phyloP scores from a whole-genome alignment of 768 basidiomycete genomes.

The Mycena galericulata region DNA sequence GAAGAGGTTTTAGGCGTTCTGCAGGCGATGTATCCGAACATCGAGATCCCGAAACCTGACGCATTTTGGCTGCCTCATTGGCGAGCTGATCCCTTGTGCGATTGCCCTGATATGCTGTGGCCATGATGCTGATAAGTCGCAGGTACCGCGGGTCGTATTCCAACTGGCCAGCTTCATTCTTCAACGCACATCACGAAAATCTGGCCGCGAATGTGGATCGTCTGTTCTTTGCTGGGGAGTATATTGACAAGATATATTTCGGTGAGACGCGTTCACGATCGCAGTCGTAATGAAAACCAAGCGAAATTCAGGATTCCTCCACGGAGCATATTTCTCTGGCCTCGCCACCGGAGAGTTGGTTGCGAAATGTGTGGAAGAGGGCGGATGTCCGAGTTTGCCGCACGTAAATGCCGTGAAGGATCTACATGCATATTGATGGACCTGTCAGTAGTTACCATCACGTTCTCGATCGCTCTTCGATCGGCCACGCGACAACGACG shows the following conservation, averaged over 20 bases:
- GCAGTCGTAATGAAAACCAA: background rate
- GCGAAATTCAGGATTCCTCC: slow-evolving; percentile 3
- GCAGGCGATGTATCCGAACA: slow-evolving; percentile 68
- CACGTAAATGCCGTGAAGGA: too few relatives aligned
- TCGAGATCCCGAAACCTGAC: slow-evolving; percentile 64
- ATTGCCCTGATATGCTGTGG: too few relatives aligned
- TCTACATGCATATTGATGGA: too few relatives aligned
- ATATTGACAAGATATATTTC: background rate
- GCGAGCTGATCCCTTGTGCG: slow-evolving; percentile 61
- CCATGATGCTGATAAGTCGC: too few relatives aligned
- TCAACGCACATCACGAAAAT: slow-evolving; percentile 65
- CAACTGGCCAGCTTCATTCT: slow-evolving; percentile 77
- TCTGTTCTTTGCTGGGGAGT: background rate
- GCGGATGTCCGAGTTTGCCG: background rate
- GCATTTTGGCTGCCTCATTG: slow-evolving; percentile 70
- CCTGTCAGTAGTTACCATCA: too few relatives aligned
- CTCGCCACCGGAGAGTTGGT: background rate
- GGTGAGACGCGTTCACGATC: background rate
- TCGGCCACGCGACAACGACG: too few relatives aligned
- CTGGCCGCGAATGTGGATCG: slow-evolving; percentile 44
- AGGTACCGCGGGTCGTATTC: slow-evolving; percentile 75
- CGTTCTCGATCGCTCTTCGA: too few relatives aligned
- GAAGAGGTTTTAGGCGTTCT: slow-evolving; percentile 68
- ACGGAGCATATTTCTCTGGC: slow-evolving; percentile 10
- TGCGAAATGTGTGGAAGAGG: background rate